Evolutionary conservation across 2,329 filamentous ascomycete species (phyloP).

Genomic region (Xylaria sp.): DNA sequence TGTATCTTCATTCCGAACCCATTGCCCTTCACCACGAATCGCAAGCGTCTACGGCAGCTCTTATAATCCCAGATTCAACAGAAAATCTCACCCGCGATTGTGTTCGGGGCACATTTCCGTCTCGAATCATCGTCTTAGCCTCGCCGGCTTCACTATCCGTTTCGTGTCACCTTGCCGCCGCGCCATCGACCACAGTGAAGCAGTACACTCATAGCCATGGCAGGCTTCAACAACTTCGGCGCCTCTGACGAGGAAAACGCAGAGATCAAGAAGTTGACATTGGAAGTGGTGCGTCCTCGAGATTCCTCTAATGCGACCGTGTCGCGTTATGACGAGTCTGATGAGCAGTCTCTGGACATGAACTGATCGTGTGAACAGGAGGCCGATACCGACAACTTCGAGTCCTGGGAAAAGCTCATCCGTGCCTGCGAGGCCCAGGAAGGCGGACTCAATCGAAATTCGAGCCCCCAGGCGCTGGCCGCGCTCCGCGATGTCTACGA

Average conservation of each 20-base stretch:
- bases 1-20: not conserved
- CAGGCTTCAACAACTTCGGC: constrained; percentile 71
- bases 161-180: not conserved
- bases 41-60: not conserved
- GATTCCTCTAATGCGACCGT: not conserved
- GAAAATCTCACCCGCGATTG: constrained; percentile 7
- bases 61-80: constrained; percentile 15
- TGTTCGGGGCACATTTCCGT: not conserved
- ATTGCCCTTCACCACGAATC: not conserved
- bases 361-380: constrained; percentile 46
- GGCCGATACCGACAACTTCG: constrained; percentile 84
- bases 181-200: constrained; percentile 1
- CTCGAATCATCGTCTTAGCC: constrained; percentile 10
- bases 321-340: too few relatives aligned
- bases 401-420: constrained; percentile 91
- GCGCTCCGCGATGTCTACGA: constrained; percentile 88
- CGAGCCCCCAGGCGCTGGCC: constrained; percentile 88
- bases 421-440: constrained; percentile 82
- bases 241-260: constrained; percentile 79
- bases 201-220: constrained; percentile 52
- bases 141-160: constrained; percentile 2
- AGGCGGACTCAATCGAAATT: constrained; percentile 94
- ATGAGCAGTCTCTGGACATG: constrained; percentile 13
- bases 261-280: constrained; percentile 77
- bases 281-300: constrained; percentile 68